Base-by-base conservation (phyloP, 106 monocot species). In the Posidonia australis region DNA sequence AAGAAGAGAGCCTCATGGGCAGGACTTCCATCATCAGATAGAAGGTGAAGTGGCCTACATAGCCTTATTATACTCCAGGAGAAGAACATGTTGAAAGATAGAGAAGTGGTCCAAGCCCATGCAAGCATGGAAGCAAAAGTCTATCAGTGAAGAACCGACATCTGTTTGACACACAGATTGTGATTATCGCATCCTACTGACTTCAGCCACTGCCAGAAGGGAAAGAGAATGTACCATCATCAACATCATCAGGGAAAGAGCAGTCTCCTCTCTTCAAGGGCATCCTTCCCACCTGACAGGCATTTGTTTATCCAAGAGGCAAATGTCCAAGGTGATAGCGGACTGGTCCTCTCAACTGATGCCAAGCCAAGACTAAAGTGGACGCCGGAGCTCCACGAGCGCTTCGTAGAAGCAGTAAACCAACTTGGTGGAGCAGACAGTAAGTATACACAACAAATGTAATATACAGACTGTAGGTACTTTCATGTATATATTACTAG, bases 341-440 rank as follows among this genome's bases (percentile, higher is more conserved):
- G 93, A 27, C 63, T 93, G 10, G 79, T 89, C 51, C 83, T 93
- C 54, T 93, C 93, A 20, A 93, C 93, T 20, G 89, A 93, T 79
- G 86, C 89, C 20, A 93, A 93, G 66, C 89, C 89, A 23, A 83
- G 93, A 46, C 70, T 93, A 57, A 93, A 93, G 73, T 93, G 89
- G 93, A 89, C 83, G 0, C 73, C 77, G 18, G 93, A 93, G 70
- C 81, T 93, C 69, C 93, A 93, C 19, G 86, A 93, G 26, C 74
- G 83, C 14, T 93, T 93, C 32, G 74, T 79, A 48, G 89, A 93
- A n/a, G 89, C 93, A 11, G 89, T 93, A 46, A 77, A 83, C 67
- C 89, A 89, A 63, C 93, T 93, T 19, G 93, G 93, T 1, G 93
- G 93, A 74, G 72, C 93, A 72, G 89, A 93, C 60, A 93, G 89